phyloP scores from a whole-genome alignment of 345 rosid genomes.

The Gossypium australe region DNA sequence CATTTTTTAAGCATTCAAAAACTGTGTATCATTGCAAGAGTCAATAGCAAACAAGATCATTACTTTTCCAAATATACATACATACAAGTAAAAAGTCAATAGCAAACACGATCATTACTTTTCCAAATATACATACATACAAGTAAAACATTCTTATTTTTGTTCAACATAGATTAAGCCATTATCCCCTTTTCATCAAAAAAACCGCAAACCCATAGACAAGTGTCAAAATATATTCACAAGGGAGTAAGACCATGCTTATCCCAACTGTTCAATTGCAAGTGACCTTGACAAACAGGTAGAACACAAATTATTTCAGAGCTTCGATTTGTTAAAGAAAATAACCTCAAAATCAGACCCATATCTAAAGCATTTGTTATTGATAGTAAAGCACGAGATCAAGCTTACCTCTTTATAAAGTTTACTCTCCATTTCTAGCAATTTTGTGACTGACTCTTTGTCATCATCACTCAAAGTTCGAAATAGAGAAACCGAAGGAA shows the following conservation, averaged over 20 bases:
- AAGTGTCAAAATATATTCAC: not conserved
- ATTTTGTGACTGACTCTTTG: slow-evolving; percentile 57
- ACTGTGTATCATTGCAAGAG: not conserved
- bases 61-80: not conserved
- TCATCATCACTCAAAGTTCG: slow-evolving; percentile 71
- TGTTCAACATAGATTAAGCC: not conserved
- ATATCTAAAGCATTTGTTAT: not conserved
- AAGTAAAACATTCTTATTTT: not conserved
- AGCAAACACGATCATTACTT: not conserved
- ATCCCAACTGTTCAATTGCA: not conserved
- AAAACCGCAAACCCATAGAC: not conserved
- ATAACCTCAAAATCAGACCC: slow-evolving; percentile 1
- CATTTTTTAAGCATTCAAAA: slow-evolving; percentile 17
- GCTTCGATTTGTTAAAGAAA: not conserved
- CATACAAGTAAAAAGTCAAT: too few relatives aligned
- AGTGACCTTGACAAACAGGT: not conserved
- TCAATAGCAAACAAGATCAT: not conserved
- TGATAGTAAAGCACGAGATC: not conserved
- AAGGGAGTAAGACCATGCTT: not conserved
- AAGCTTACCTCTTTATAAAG: slow-evolving; percentile 64
- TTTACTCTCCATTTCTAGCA: slow-evolving; percentile 67
- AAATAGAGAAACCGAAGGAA: slow-evolving; percentile 92
- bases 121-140: not conserved
- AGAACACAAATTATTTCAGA: not conserved
- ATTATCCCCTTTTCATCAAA: not conserved